Evolutionary conservation across 2,329 filamentous ascomycete genomes (phyloP), one percentile per base, ranked within the genome.

Genomic region (Malbranchea zuffiana): DNA sequence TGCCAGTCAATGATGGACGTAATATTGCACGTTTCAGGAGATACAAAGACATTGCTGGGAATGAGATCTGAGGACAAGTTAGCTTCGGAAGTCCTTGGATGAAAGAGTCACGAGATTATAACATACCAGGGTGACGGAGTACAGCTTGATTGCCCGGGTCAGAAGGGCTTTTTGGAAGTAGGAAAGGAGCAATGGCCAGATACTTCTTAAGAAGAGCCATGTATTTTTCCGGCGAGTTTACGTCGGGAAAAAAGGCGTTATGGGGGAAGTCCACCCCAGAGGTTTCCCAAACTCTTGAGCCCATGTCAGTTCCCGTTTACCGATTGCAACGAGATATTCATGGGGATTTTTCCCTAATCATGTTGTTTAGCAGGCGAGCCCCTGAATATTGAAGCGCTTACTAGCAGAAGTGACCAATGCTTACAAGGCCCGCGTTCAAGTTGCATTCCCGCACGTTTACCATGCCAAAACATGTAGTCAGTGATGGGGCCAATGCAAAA

Each of bases 401-500:
- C 27, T n/a, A n/a, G n/a, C n/a, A n/a, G 21, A n/a, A 28, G 24
- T 21, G 26, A 23, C 10, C 32, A n/a, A 30, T 35, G 24, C 46
- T 43, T 46, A 52, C 50, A 52, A 19, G 48, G 51, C 15, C 50
- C 49, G 23, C 43, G 39, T 35, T 50, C 35, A 3, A 50, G 2
- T 7, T 48, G 35, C 17, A 50, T 21, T 7, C 46, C 30, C 0
- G 40, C 40, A 28, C 44, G 43, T 36, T 47, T 32, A 2, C 47
- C 47, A 42, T 48, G 45, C 48, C 47, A 53, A 39, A 54, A 52
- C 50, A 50, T 52, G 28, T 52, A 51, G 41, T 53, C 50, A 1
- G 44, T 39, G 15, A 30, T 37, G 0, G 46, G 46, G 2, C 46
- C 46, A 35, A 47, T 47, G 37, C 44, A 48, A 26, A 39, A 48